Evolutionary conservation across 805 yeast species (phyloP).

Genomic region (Nakazawaea sp.): DNA sequence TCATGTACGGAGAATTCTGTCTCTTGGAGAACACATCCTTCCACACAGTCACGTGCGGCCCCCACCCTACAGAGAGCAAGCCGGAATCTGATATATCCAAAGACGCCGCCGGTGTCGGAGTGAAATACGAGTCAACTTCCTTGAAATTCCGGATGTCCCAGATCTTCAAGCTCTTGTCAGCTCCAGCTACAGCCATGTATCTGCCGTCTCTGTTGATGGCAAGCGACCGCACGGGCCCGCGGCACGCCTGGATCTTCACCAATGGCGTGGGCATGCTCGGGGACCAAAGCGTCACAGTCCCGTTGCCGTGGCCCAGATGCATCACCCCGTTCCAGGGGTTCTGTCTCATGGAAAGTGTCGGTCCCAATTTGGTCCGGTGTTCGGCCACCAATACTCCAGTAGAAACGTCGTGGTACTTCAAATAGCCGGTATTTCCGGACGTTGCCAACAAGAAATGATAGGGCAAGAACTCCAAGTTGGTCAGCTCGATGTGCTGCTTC

Average conservation of each 20-base stretch:
- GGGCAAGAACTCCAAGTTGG: constrained; percentile 80
- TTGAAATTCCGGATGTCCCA: constrained; percentile 90
- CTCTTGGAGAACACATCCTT: constrained; percentile 67
- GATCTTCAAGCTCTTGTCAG: constrained; percentile 75
- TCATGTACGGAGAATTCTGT: constrained; percentile 87
- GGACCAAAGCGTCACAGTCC: constrained; percentile 90
- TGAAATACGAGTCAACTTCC: constrained; percentile 61
- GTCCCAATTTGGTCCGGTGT: constrained; percentile 81
- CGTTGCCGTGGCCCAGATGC: constrained; percentile 90
- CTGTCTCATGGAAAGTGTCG: constrained; percentile 80
- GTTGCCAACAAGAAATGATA: constrained; percentile 85
- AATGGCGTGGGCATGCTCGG: constrained; percentile 83
- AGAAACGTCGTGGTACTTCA: constrained; percentile 91
- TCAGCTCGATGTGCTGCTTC: constrained; percentile 83
- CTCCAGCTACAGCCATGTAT: constrained; percentile 90
- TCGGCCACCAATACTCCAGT: constrained; percentile 87
- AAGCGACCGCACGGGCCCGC: constrained; percentile 83
- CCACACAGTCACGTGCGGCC: constrained; percentile 93
- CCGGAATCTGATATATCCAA: constrained; percentile 84
- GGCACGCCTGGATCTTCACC: constrained; percentile 70
- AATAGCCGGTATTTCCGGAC: constrained; percentile 83
- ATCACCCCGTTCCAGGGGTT: constrained; percentile 95
- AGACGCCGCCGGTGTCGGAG: constrained; percentile 82
- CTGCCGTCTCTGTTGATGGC: constrained; percentile 88
- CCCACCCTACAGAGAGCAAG: constrained; percentile 85